A percentile compares a stretch with the other conserved stretches of the same genome.
Conservation (phyloP, 2,329 filamentous ascomycete species). For the Colletotrichum costaricense region DNA sequence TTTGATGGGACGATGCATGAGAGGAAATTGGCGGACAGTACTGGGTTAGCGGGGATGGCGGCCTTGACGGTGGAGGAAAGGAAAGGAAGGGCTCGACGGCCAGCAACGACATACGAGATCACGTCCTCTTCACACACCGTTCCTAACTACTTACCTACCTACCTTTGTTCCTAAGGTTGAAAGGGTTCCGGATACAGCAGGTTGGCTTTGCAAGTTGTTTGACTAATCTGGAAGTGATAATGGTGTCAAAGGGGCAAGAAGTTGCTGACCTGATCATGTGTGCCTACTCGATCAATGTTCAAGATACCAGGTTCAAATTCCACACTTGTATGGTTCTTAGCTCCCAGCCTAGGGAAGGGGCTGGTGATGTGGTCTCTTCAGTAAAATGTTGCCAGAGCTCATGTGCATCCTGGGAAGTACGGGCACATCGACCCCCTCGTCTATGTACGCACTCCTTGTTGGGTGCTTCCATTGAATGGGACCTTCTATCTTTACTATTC, state of each 20-base stretch:
- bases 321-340: not conserved
- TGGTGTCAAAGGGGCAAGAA: constrained; percentile 13
- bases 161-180: constrained; percentile 9
- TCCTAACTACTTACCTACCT: constrained; percentile 25
- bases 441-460: not conserved
- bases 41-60: constrained; percentile 1
- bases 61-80: not conserved
- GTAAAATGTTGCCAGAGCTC: not conserved
- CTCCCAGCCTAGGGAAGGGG: not conserved
- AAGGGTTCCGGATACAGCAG: constrained; percentile 16
- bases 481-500: not conserved
- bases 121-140: constrained; percentile 22
- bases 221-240: constrained; percentile 25
- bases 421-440: not conserved
- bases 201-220: constrained; percentile 27
- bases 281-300: constrained; percentile 8
- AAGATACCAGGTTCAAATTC: not conserved
- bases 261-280: not conserved
- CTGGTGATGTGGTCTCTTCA: not conserved
- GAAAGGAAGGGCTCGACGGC: not conserved
- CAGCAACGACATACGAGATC: constrained; percentile 28
- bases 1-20: constrained; percentile 22
- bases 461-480: not conserved
- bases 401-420: not conserved
- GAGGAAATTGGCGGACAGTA: not conserved